Evolutionary conservation across 208 protist species (phyloP).

Genomic region (Eutreptiella sp.): DNA sequence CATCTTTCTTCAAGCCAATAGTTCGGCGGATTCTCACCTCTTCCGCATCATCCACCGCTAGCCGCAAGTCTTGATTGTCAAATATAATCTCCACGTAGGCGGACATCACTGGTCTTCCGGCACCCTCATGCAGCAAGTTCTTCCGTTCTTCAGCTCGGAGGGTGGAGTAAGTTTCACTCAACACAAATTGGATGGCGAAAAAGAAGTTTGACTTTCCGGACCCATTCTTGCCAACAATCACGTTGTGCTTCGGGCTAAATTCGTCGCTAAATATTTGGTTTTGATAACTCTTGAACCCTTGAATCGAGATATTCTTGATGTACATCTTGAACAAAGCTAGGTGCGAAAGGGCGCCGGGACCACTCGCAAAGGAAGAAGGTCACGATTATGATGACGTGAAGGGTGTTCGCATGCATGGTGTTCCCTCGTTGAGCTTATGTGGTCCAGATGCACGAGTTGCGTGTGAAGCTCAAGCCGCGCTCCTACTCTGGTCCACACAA

Average conservation of each 20-base stretch:
- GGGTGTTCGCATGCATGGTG: no score
- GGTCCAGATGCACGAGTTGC: no score
- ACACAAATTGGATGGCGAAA: slow-evolving; percentile 91
- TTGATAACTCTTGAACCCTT: slow-evolving; percentile 78
- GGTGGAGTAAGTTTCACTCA: slow-evolving; percentile 81
- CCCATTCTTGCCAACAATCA: slow-evolving; percentile 92
- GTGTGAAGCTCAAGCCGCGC: no score
- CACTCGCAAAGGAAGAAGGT: no score
- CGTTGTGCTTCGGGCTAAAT: slow-evolving; percentile 63
- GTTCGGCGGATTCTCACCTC: slow-evolving; percentile 88
- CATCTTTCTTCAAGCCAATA: slow-evolving; percentile 96
- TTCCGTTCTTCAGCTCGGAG: slow-evolving; percentile 80
- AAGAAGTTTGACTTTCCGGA: slow-evolving; percentile 97
- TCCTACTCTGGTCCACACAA: no score
- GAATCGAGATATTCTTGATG: slow-evolving; percentile 84
- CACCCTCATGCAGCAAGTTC: slow-evolving; percentile 87
- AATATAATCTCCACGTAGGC: slow-evolving; percentile 98
- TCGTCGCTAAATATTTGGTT: slow-evolving; percentile 71
- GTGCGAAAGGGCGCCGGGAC: no score
- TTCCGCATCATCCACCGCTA: slow-evolving; percentile 87
- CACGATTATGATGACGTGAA: no score
- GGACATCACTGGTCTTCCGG: slow-evolving; percentile 68
- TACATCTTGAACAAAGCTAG: slow-evolving; percentile 60
- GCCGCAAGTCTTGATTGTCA: slow-evolving; percentile 92
- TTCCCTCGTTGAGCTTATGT: no score